Evolutionary conservation across 1,284 basidiomycete species (phyloP), one percentile per base, ranked within the genome.

Genomic region (Trichosporon sp.): DNA sequence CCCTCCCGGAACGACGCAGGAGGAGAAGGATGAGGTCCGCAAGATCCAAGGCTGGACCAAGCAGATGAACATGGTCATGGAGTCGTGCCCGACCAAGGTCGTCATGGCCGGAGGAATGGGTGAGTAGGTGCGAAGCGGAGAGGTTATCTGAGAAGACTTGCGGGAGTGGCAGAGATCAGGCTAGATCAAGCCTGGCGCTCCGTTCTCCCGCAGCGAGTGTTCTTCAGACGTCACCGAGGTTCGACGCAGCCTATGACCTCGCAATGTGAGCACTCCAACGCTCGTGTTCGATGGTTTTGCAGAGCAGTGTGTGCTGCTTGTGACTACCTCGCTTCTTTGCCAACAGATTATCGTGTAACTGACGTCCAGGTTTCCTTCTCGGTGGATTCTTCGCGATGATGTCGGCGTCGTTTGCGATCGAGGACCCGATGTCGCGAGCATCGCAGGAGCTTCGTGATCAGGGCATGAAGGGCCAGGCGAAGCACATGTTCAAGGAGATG

Each of bases 381-480:
- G 97, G 96, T 74, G 96, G 91, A 37, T 96, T 98, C 87, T 94
- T 99, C 86, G 93, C 94, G 0, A 88, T 99, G 73, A 96, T 99
- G 94, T 94, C 92, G 59, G 88, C 94, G 12, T 94, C 93, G 38
- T 96, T 99, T 80, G 91, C 92, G 32, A 95, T 97, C 79, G 96
- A 98, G 83, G 96, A 98, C 82, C 96, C 96, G 5, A 85, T 94
- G 66, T 87, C 93, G 48, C 89, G 92, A 65, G 86, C 90, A 65
- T 88, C 89, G 12, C 73, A 76, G 32, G 76, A 84, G 68, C 71
- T 83, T 31, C 59, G 59, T 12, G 71, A 73, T 56, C 70, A 71
- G 21, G 81, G 82, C 1, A 83, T 81, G 35, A 76, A 77, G 59
- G 84, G 77, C 12, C 83, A 96, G 80, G 92, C 94, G 0, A 87